phyloP scores from a whole-genome alignment of 73 alveolate genomes.

The Halteria grandinella region DNA sequence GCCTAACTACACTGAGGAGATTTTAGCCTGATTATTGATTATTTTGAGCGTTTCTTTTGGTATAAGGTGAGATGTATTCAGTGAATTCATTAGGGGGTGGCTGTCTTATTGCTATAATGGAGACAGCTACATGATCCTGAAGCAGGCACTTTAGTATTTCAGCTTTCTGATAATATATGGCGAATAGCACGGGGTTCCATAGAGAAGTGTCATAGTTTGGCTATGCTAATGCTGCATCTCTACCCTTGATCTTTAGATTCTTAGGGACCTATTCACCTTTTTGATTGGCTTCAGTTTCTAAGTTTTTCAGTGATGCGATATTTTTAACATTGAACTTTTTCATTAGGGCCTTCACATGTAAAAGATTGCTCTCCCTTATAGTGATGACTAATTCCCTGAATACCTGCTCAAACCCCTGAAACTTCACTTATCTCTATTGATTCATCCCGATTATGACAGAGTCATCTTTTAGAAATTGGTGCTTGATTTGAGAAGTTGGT shows the following conservation, averaged over 20 bases:
- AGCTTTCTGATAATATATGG: conserved; percentile 29
- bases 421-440: too few species aligned
- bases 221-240: too few species aligned
- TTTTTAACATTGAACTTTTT: conserved; percentile 11
- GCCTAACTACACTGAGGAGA: too few species aligned
- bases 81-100: conserved; percentile 54
- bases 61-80: conserved; percentile 42
- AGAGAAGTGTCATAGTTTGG: background rate
- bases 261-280: too few species aligned
- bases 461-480: too few species aligned
- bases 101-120: conserved; percentile 20
- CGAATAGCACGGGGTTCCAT: conserved; percentile 47
- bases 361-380: background rate
- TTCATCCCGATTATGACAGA: too few species aligned
- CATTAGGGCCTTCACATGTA: background rate
- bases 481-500: too few species aligned
- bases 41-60: too few species aligned
- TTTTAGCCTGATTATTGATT: too few species aligned
- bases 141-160: conserved; percentile 20
- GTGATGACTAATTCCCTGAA: background rate
- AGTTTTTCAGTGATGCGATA: conserved; percentile 31
- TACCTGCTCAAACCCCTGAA: too few species aligned
- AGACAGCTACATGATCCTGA: conserved; percentile 2
- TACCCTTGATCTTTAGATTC: too few species aligned
- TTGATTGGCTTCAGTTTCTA: background rate